Evolutionary conservation across 305 asterid genomes (phyloP), one percentile per base, ranked within the genome.

Genomic region (Salvia sclarea): DNA sequence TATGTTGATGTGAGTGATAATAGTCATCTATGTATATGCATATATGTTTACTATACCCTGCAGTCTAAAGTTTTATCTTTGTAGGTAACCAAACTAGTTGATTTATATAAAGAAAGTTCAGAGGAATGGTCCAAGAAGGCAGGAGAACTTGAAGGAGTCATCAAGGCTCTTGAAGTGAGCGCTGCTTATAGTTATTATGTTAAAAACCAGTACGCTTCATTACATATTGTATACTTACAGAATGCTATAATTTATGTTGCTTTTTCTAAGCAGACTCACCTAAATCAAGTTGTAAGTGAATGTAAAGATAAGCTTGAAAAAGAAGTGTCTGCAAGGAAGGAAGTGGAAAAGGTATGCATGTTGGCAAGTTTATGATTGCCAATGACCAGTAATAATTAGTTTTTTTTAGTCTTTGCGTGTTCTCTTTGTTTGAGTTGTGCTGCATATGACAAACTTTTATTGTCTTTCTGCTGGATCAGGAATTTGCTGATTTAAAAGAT

Each of bases 91-190:
- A 91, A 89, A 82, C 99, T 94, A 43, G 87, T 79, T 72, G 97
- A 91, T 53, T 72, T 94, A 55, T 91, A 91, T 64, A 94, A 94
- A 83, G 97, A 91, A 85, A 91, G 92, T 61, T 87, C 98, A 0
- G 95, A 86, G 68, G 97, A 91, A 69, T 94, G 98, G 98, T 87
- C 99, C 58, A 89, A 91, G 82, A 94, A 91, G 85, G 96, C 98
- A 18, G 95, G 89, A 54, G 98, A 91, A 61, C 99, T 94, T 52
- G 98, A 94, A 81, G 98, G 98, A 73, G 98, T 89, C 47, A 85
- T 94, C 77, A 94, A 87, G 85, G 99, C 99, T 55, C 79, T 91
- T 76, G 99, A 94, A 81, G 97, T 90, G 75, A 80, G 88, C 37
- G 31, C 56, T 18, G 4, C 66, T 52, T 67, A 30, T 73, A 13